phyloP scores from a whole-genome alignment of 139 green algal species.

The Chlamydomonas sp. region DNA sequence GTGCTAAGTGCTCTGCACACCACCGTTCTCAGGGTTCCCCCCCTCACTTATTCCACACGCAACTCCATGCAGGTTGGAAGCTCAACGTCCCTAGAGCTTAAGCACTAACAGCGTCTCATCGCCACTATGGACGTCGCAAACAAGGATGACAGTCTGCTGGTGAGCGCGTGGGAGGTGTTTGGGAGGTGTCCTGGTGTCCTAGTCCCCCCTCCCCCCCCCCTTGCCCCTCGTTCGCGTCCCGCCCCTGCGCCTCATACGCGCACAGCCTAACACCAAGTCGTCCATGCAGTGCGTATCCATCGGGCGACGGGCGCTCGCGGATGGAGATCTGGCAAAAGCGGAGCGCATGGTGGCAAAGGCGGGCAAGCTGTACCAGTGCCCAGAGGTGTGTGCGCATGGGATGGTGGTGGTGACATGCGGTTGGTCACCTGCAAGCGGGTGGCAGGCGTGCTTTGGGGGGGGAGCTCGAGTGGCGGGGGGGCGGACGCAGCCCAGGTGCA shows the following conservation, averaged over 20 bases:
- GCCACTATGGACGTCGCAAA: constrained; percentile 55
- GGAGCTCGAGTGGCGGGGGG: too few species aligned
- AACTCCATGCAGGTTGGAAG: too few species aligned
- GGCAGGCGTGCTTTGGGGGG: too few species aligned
- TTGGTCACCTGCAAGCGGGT: too few species aligned
- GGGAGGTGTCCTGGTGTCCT: not conserved
- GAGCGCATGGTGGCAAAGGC: not conserved
- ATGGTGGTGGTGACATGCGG: too few species aligned
- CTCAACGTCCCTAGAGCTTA: too few species aligned
- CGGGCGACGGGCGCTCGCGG: too few species aligned
- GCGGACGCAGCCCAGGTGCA: too few species aligned
- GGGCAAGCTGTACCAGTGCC: not conserved
- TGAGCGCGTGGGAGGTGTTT: not conserved
- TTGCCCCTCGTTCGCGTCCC: not conserved
- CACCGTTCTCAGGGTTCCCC: constrained; percentile 46
- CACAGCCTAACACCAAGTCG: not conserved
- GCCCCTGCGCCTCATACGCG: not conserved
- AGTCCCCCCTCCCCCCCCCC: not conserved
- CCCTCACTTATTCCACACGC: too few species aligned
- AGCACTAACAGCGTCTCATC: constrained; percentile 36
- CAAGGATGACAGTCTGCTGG: constrained; percentile 27
- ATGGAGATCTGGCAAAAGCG: not conserved
- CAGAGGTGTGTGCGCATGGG: too few species aligned
- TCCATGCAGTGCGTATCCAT: too few species aligned
- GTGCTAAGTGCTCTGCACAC: not conserved